Percentiles rank a stretch among this genome's conserved stretches.
Conservation (phyloP, 2,329 filamentous ascomycete genomes). For the Colletotrichum caudatum region DNA sequence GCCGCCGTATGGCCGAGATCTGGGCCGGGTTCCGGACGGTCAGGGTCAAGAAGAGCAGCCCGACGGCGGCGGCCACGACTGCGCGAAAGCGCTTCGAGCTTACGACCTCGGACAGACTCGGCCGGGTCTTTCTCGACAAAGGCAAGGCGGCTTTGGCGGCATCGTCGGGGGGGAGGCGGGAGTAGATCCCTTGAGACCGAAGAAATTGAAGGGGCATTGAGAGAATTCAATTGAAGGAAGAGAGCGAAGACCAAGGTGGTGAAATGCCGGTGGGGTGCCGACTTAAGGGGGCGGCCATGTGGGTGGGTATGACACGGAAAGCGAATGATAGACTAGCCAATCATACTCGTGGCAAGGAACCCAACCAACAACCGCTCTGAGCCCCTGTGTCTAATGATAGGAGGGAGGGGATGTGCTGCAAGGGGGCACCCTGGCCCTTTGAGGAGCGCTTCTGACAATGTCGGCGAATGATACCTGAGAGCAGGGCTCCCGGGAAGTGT, state of each 20-base stretch:
- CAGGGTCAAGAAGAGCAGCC: not conserved
- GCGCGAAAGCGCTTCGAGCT: slow-evolving; percentile 1
- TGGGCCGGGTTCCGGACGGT: not conserved
- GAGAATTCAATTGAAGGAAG: not conserved
- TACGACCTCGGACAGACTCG: not conserved
- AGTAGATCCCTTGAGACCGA: not conserved
- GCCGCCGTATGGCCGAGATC: not conserved
- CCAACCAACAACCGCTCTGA: no score
- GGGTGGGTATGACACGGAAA: no score
- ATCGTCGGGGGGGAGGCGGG: not conserved
- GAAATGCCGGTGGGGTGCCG: no score
- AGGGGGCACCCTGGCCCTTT: no score
- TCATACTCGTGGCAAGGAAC: no score
- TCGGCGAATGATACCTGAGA: no score
- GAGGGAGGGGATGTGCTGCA: no score
- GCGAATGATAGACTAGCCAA: no score
- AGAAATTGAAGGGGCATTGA: not conserved
- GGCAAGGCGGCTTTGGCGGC: not conserved
- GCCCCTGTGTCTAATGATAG: no score
- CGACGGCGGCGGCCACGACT: not conserved
- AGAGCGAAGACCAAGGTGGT: not conserved
- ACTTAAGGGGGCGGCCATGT: no score
- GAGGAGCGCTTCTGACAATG: no score
- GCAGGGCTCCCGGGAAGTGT: no score
- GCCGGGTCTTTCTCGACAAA: not conserved